phyloP scores from a whole-genome alignment of 495 filamentous ascomycete genomes.

The Penicillium waksmanii region DNA sequence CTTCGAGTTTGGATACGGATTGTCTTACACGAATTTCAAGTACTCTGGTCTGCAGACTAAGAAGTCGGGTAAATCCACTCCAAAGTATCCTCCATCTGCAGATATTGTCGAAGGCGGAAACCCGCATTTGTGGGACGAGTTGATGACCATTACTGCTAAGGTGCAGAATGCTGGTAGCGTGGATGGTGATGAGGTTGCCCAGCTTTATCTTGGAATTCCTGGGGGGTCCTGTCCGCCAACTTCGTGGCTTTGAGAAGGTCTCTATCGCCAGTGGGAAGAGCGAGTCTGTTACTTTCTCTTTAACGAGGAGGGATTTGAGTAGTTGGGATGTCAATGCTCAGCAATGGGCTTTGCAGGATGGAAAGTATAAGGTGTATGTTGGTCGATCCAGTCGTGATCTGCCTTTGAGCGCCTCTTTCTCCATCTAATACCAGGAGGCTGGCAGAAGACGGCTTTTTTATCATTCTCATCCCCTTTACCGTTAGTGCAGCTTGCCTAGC shows the following conservation, averaged over 20 bases:
- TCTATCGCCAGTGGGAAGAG: conserved; percentile 44
- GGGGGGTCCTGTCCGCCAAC: conserved; percentile 55
- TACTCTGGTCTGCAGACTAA: conserved; percentile 41
- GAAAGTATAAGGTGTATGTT: conserved; percentile 55
- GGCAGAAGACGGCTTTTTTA: neutral
- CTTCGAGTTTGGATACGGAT: conserved; percentile 73
- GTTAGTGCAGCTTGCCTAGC: neutral
- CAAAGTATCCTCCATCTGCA: conserved; percentile 12
- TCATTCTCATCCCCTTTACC: neutral
- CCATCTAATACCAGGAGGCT: conserved; percentile 5
- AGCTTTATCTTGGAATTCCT: conserved; percentile 56
- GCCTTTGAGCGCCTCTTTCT: conserved; percentile 14
- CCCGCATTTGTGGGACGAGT: conserved; percentile 58
- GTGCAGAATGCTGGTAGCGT: conserved; percentile 58
- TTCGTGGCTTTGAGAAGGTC: conserved; percentile 71
- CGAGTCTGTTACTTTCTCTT: conserved; percentile 51
- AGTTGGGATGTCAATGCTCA: conserved; percentile 66
- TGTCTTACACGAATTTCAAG: conserved; percentile 67
- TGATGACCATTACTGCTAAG: conserved; percentile 52
- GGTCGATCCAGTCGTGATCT: conserved; percentile 51
- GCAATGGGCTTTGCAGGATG: conserved; percentile 58
- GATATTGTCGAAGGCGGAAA: conserved; percentile 59
- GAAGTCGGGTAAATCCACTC: conserved; percentile 1
- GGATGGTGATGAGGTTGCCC: conserved; percentile 59
- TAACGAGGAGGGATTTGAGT: conserved; percentile 68